Percentiles rank a stretch among this genome's conserved stretches.
These are phyloP conservation scores for Blastobotrys apis DNA, from an alignment of 1,139 yeast species.

Conservation along the genomic window DNA sequence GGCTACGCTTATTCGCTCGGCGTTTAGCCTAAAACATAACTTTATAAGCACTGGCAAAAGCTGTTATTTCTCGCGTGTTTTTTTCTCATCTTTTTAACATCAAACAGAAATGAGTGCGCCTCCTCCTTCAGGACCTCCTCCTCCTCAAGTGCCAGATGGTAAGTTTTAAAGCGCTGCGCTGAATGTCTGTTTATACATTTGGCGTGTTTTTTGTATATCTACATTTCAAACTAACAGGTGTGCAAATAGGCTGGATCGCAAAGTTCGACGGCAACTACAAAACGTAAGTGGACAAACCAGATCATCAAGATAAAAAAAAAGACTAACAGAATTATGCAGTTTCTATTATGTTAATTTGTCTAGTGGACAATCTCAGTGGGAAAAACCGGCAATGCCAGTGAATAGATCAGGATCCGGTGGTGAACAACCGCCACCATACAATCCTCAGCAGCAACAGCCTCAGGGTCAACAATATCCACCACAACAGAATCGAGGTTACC, in stretches of 20 bases:
- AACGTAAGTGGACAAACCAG: constrained; percentile 38
- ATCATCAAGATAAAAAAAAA: background rate
- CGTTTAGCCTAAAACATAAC: too few relatives aligned
- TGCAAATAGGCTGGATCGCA: constrained; percentile 69
- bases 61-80: too few relatives aligned
- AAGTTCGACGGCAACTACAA: constrained; percentile 77
- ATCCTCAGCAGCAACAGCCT: constrained; percentile 20
- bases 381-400: constrained; percentile 49
- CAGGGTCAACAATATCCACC: constrained; percentile 19
- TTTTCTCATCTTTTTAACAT: too few relatives aligned
- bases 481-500: constrained; percentile 14
- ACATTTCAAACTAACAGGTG: background rate
- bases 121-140: constrained; percentile 27
- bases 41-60: too few relatives aligned
- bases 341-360: constrained; percentile 60
- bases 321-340: constrained; percentile 16
- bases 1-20: too few relatives aligned
- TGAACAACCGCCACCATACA: constrained; percentile 22
- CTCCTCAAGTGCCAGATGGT: constrained; percentile 33
- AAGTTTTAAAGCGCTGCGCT: constrained; percentile 16
- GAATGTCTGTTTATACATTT: too few relatives aligned
- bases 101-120: too few relatives aligned
- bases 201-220: background rate
- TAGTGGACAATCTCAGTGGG: constrained; percentile 89
- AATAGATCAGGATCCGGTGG: constrained; percentile 39